Evolutionary conservation across 192 early-diverging fungal genomes (phyloP).

Genomic region (Entophlyctis luteolus): DNA sequence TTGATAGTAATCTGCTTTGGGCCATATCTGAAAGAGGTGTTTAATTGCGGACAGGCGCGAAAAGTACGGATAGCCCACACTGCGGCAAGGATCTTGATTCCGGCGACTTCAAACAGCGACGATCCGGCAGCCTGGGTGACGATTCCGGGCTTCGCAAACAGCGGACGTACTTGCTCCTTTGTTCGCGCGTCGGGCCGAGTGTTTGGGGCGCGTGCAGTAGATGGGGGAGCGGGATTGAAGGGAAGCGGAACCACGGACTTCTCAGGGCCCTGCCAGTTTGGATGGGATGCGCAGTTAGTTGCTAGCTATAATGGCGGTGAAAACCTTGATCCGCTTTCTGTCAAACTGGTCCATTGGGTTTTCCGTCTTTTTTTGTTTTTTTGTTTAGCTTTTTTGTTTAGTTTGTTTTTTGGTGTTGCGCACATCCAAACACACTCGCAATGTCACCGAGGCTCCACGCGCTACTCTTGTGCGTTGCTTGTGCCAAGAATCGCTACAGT

Average conservation of each 20-base stretch:
- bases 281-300: background rate
- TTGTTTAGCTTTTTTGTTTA: too few species aligned
- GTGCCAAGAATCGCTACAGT: too few species aligned
- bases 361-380: too few species aligned
- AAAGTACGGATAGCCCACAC: slow-evolving; percentile 56
- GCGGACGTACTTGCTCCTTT: slow-evolving; percentile 35
- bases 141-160: slow-evolving; percentile 64
- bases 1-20: slow-evolving; percentile 57
- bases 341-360: slow-evolving; percentile 1
- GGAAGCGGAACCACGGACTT: slow-evolving; percentile 40
- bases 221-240: slow-evolving; percentile 16
- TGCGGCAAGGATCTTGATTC: slow-evolving; percentile 71
- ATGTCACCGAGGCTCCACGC: too few species aligned
- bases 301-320: background rate
- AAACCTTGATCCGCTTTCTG: slow-evolving; percentile 16
- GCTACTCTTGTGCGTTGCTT: too few species aligned
- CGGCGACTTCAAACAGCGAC: slow-evolving; percentile 67
- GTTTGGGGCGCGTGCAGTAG: background rate
- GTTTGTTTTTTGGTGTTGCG: too few species aligned
- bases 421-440: too few species aligned
- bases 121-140: slow-evolving; percentile 72
- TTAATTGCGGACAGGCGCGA: background rate
- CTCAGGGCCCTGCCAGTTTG: slow-evolving; percentile 36
- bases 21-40: slow-evolving; percentile 53
- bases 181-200: slow-evolving; percentile 26